phyloP scores from a whole-genome alignment of 805 yeast genomes.

The Danielia oregonensis region DNA sequence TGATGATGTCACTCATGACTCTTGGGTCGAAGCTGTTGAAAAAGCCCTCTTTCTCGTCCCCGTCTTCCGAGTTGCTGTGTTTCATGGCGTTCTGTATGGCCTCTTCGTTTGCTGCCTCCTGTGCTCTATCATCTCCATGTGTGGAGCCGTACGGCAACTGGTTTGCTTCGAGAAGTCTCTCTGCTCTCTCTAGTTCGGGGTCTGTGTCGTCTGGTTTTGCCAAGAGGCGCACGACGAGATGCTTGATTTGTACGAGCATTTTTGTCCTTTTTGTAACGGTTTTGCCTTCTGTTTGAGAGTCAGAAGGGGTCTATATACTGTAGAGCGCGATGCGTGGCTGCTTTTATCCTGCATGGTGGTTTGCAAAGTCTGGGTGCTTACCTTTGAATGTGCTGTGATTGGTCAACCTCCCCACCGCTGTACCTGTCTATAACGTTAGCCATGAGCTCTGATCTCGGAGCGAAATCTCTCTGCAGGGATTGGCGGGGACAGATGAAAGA shows the following conservation, averaged over 20 bases:
- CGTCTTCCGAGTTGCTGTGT: conserved; percentile 20
- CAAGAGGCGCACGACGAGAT: conserved; percentile 28
- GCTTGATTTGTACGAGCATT: conserved; percentile 25
- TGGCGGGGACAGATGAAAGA: too few relatives aligned
- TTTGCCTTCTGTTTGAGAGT: too few relatives aligned
- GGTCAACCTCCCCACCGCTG: too few relatives aligned
- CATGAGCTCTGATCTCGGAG: too few relatives aligned
- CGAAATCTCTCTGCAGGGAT: too few relatives aligned
- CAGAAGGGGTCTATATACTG: too few relatives aligned
- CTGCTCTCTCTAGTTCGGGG: conserved; percentile 29
- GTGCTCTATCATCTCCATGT: conserved; percentile 28
- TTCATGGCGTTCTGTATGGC: conserved; percentile 30
- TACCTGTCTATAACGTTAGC: too few relatives aligned
- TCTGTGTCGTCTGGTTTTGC: conserved; percentile 15
- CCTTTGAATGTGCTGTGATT: too few relatives aligned
- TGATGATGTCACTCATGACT: conserved; percentile 88
- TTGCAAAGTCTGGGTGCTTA: too few relatives aligned
- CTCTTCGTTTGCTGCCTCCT: conserved; percentile 34
- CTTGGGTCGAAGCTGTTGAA: conserved; percentile 75
- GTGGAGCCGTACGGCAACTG: conserved; percentile 38
- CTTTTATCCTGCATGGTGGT: too few relatives aligned
- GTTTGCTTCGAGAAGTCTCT: conserved; percentile 29
- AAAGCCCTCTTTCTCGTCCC: conserved; percentile 25
- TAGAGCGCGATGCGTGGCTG: too few relatives aligned
- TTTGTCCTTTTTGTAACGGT: too few relatives aligned